Percentiles rank a stretch among this genome's conserved stretches.
phyloP scores from a whole-genome alignment of 1,284 basidiomycete genomes.

The Rhizoctonia solani region DNA sequence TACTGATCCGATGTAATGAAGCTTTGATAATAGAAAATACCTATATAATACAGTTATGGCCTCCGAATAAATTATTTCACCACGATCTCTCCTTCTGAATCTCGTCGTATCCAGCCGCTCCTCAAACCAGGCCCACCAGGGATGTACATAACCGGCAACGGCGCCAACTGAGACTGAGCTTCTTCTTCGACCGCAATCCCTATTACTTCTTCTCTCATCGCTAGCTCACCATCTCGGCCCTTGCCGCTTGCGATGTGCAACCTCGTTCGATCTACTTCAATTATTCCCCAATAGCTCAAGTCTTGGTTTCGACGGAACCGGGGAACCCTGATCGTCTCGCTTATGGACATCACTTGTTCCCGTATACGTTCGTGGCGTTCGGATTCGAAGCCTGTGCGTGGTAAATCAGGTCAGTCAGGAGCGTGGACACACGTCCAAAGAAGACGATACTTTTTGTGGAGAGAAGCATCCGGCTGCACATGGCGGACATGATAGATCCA shows the following conservation, averaged over 20 bases:
- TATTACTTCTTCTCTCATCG: too few relatives aligned
- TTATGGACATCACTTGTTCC: neutral
- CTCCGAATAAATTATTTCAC: neutral
- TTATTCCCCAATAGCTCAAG: neutral
- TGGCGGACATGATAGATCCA: neutral
- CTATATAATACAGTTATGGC: neutral
- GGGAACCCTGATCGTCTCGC: neutral
- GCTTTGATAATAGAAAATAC: too few relatives aligned
- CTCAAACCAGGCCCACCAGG: neutral
- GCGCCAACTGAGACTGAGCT: neutral
- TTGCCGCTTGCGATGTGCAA: too few relatives aligned
- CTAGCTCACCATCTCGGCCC: too few relatives aligned
- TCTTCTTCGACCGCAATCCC: neutral
- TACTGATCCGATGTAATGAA: too few relatives aligned
- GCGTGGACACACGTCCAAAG: neutral
- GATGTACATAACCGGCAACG: neutral
- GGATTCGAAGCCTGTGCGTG: neutral
- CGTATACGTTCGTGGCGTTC: neutral
- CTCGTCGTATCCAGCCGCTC: neutral
- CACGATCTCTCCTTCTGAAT: neutral
- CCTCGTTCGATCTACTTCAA: neutral
- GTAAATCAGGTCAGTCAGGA: too few relatives aligned
- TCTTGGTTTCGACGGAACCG: neutral
- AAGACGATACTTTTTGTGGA: neutral
- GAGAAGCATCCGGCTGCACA: slow-evolving; percentile 3